Base-by-base conservation (phyloP, 1,284 basidiomycete species). In the Calocybe gambosa region DNA sequence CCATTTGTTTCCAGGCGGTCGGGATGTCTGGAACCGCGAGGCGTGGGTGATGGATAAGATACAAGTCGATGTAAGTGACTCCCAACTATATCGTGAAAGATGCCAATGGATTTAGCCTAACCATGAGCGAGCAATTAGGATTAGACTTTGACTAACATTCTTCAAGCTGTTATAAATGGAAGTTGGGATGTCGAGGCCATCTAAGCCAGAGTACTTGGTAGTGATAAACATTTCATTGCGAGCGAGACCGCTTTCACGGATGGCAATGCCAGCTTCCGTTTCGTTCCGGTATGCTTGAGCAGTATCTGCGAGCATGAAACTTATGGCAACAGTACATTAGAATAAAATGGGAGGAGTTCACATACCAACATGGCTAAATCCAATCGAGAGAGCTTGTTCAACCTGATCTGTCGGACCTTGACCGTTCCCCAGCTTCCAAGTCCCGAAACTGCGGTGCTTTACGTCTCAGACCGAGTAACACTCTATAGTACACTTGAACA, bases 41-140 rank as follows among this genome's bases (percentile, higher is more conserved):
- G 0, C 66, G 53, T 7, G 82, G 81, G 43, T 65, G 59, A 56
- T 88, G 85, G 39, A 85, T 76, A 41, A 85, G 74, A 62, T 86
- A 89, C 33, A 89, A 62, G 59, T 89, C 86, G 8, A 90, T 73
- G 50, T 82, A 81, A 2, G 72, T 65, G 6, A 89, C 56, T 0
- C 78, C 82, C 16, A 88, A 71, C 80, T 84, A 48, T 5, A 18
- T 35, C 21, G 44, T 33, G 25, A 26, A 3, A 10, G 15, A 18
- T 38, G 5, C 35, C 42, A 35, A 29, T 21, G 15, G 13, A 12
- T 35, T 47, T 1, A 28, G 16, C 25, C 19, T 25, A 21, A 8
- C 25, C n/a, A 15, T 33, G 20, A 16, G 2, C 8, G 9, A 15
- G 7, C 5, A 20, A 31, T 6, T 10, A 31, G 13, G 12, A 12